Percentiles rank a stretch among this genome's conserved stretches.
Evolutionary conservation across 345 rosid species (phyloP).

Genomic region (Hibiscus syriacus): DNA sequence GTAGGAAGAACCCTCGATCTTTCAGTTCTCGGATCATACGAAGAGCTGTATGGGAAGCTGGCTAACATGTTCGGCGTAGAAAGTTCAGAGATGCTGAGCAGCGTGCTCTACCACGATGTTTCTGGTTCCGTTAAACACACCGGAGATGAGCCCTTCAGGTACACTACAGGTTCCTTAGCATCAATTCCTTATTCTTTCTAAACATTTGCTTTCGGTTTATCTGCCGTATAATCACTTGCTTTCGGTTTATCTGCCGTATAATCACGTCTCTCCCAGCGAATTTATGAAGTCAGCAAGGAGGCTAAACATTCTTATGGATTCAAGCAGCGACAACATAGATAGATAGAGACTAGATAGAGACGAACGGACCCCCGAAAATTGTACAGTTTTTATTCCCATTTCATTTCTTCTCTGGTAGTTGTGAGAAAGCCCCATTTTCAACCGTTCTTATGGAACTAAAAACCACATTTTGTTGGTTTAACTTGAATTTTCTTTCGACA

Average conservation of each 20-base stretch:
- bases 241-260: too few relatives aligned
- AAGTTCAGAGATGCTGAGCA: slow-evolving; percentile 57
- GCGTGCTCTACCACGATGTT: slow-evolving; percentile 59
- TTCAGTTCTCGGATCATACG: slow-evolving; percentile 64
- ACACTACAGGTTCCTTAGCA: too few relatives aligned
- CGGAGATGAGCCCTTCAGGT: slow-evolving; percentile 78
- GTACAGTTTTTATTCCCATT: slow-evolving; percentile 32
- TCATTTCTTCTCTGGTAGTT: slow-evolving; percentile 4
- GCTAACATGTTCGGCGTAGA: slow-evolving; percentile 68
- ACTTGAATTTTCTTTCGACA: not conserved
- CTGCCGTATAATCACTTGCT: not conserved
- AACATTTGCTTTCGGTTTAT: not conserved
- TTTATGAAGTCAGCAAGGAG: slow-evolving; percentile 81
- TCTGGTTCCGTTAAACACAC: slow-evolving; percentile 55
- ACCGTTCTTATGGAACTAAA: slow-evolving; percentile 18
- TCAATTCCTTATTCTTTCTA: not conserved
- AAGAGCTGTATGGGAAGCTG: slow-evolving; percentile 59
- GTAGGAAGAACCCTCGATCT: slow-evolving; percentile 80
- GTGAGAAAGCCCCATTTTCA: slow-evolving; percentile 15
- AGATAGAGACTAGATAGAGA: too few relatives aligned
- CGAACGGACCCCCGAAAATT: slow-evolving; percentile 7
- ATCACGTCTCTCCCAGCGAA: slow-evolving; percentile 56
- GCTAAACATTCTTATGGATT: slow-evolving; percentile 63
- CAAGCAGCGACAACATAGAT: slow-evolving; percentile 51
- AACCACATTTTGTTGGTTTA: slow-evolving; percentile 6